Percentiles rank a stretch among this genome's conserved stretches.
phyloP scores from a whole-genome alignment of 768 basidiomycete genomes.

The Naganishia vaughanmartiniae region DNA sequence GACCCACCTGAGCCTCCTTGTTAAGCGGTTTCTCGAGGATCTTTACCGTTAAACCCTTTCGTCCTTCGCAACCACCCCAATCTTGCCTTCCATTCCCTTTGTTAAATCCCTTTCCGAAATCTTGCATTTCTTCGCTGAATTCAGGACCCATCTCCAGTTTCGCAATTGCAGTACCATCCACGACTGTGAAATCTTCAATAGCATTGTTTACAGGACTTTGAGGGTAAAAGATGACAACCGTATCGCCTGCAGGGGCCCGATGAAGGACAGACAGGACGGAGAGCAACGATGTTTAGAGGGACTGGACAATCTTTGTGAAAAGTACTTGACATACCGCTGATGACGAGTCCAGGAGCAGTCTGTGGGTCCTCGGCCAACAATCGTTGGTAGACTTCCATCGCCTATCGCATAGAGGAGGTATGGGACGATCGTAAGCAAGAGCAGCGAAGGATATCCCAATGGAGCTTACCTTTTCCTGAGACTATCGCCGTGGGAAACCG shows the following conservation, averaged over 20 bases:
- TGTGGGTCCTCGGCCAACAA: slow-evolving; percentile 61
- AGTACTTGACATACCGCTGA: slow-evolving; percentile 59
- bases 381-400: slow-evolving; percentile 77
- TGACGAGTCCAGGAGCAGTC: slow-evolving; percentile 74
- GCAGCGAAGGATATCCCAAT: neutral
- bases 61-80: slow-evolving; percentile 26
- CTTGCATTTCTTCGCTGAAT: neutral
- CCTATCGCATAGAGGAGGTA: slow-evolving; percentile 50
- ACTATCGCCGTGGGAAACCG: neutral
- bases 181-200: slow-evolving; percentile 35
- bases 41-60: slow-evolving; percentile 58
- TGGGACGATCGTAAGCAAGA: neutral
- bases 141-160: slow-evolving; percentile 13
- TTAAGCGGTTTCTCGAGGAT: slow-evolving; percentile 82
- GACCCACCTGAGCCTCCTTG: slow-evolving; percentile 62
- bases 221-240: slow-evolving; percentile 76
- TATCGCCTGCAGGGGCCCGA: slow-evolving; percentile 71
- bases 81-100: neutral
- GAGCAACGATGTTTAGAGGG: neutral
- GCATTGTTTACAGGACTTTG: slow-evolving; percentile 38
- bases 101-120: slow-evolving; percentile 3
- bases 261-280: neutral
- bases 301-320: neutral
- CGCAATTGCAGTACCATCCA: neutral
- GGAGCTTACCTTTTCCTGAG: slow-evolving; percentile 58